Conservation (phyloP, 2,329 filamentous ascomycete species). For the Decorospora gaudefroyi region DNA sequence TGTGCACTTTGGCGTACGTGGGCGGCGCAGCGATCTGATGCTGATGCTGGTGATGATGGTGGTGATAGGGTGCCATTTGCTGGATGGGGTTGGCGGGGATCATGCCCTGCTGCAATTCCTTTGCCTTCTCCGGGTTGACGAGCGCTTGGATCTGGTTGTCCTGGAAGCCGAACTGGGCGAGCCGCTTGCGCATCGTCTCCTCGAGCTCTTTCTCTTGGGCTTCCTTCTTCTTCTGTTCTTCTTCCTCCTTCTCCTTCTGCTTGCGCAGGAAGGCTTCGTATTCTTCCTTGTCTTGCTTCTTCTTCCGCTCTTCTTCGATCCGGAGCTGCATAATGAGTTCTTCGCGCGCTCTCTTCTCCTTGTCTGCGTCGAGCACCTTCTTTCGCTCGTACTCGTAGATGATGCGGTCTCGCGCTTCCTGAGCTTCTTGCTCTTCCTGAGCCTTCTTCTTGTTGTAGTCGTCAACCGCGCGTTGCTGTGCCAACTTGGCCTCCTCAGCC, state of each 20-base stretch:
- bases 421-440: constrained; percentile 38
- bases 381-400: constrained; percentile 46
- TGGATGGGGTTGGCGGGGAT: constrained; percentile 41
- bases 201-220: constrained; percentile 51
- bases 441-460: constrained; percentile 43
- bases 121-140: constrained; percentile 53
- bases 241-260: constrained; percentile 50
- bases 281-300: constrained; percentile 51
- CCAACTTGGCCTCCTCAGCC: constrained; percentile 39
- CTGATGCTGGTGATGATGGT: constrained; percentile 6
- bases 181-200: constrained; percentile 51
- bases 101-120: constrained; percentile 46
- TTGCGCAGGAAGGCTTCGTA: constrained; percentile 49
- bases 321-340: constrained; percentile 48
- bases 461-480: constrained; percentile 41
- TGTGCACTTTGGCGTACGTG: constrained; percentile 55
- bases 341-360: constrained; percentile 45
- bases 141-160: constrained; percentile 56
- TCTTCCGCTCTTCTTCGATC: constrained; percentile 48
- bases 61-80: constrained; percentile 10
- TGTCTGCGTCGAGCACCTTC: constrained; percentile 44
- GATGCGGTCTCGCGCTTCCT: constrained; percentile 40
- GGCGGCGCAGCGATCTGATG: constrained; percentile 37
- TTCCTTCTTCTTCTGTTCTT: constrained; percentile 49
- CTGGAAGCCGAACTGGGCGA: constrained; percentile 53